Conservation (phyloP, 305 asterid species). For the Coffea humblotiana region DNA sequence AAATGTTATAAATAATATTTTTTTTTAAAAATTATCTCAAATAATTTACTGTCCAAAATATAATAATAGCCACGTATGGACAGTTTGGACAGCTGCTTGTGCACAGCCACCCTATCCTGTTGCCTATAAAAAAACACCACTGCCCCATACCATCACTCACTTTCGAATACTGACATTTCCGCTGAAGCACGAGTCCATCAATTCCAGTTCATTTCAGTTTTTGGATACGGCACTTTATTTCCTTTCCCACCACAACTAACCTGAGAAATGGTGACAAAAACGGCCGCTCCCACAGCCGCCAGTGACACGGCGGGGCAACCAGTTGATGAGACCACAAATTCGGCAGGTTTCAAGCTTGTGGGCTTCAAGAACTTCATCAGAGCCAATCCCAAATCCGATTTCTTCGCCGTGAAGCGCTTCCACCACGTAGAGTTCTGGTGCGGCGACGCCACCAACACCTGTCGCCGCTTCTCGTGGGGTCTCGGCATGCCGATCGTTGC, state of each 20-base stretch:
- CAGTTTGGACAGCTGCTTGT: no score
- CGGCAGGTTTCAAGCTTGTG: constrained; percentile 43
- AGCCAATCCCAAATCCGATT: constrained; percentile 61
- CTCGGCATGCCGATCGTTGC: constrained; percentile 77
- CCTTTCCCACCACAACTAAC: neutral
- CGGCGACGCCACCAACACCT: constrained; percentile 81
- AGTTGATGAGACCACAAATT: neutral
- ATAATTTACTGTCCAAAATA: no score
- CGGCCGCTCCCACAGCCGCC: constrained; percentile 23
- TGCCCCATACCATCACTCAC: no score
- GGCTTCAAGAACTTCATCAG: constrained; percentile 66
- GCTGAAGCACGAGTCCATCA: no score
- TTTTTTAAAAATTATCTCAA: no score
- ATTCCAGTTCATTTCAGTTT: neutral
- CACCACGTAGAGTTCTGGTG: constrained; percentile 93
- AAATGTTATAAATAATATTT: no score
- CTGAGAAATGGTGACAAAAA: constrained; percentile 17
- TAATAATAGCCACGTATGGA: no score
- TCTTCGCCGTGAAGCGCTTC: constrained; percentile 64
- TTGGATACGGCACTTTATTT: neutral
- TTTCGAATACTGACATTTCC: no score
- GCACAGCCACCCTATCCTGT: no score
- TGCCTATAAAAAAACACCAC: no score
- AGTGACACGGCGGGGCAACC: constrained; percentile 7
- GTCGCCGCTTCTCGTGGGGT: constrained; percentile 85